Evolutionary conservation across 257 asterid genomes (phyloP), one percentile per base, ranked within the genome.

Genomic region (Gentiana dahurica): DNA sequence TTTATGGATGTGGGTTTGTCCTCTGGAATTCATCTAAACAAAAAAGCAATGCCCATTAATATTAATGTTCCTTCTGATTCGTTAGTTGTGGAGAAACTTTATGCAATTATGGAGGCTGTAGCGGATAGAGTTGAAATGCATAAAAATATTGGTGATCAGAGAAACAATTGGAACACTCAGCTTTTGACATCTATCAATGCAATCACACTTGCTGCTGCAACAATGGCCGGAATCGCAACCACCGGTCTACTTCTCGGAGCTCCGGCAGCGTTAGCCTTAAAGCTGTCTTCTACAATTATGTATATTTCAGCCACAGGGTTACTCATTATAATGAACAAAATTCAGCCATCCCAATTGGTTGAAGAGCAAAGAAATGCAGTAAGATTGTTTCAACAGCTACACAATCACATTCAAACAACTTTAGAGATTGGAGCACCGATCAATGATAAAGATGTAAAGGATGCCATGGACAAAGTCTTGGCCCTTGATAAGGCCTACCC

Each of bases 281-380:
- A 71, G 44, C 1, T 67, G 12, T 60, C 71, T 3, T 72, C 81
- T 2, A 66, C 76, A 13, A 3, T 65, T 1, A 34, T 76, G 68
- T 76, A 72, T 57, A n/a, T 76, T 36, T 66, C 74, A 3, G 78
- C 76, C 2, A 69, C 76, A 5, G 81, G 71, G 36, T 55, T 76
- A 67, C 34, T 76, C 37, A 7, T 41, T 1, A 47, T 76, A 6
- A 59, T 70, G 51, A 77, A 73, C 47, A 66, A 80, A 33, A 77
- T 82, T 49, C 96, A 88, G 59, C 90, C 96, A 1, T 82, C 90
- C 33, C 96, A 88, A 61, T 79, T 85, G 0, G 90, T 82, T 0
- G 95, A 88, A 54, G 97, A 88, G 45, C 97, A 88, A 15, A 39
- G 94, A 37, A 88, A 81, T 50, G 95, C 91, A 0, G 49, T 60